Evolutionary conservation across 108 stramenopile genomes (phyloP).

Genomic region (Cyclotella cryptica): DNA sequence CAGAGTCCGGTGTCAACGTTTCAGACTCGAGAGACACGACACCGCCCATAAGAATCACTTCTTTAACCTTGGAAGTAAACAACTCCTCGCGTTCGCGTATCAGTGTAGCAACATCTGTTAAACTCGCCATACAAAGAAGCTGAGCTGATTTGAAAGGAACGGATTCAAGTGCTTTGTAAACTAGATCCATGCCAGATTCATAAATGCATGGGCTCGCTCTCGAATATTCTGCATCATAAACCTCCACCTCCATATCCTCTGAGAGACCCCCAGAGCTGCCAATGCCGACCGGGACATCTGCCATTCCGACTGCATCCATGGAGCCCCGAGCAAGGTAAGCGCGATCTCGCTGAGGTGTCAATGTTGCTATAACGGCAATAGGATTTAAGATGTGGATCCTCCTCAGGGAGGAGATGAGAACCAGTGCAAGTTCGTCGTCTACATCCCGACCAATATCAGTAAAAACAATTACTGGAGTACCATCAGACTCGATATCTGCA

Average conservation of each 20-base stretch:
- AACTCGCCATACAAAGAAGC: constrained; percentile 47
- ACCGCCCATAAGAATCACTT: constrained; percentile 54
- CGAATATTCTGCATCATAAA: constrained; percentile 51
- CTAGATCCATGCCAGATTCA: constrained; percentile 45
- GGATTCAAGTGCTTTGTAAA: constrained; percentile 44
- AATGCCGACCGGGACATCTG: constrained; percentile 54
- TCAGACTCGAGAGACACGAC: constrained; percentile 42
- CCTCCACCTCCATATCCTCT: constrained; percentile 45
- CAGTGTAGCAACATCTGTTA: constrained; percentile 51
- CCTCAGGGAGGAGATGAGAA: constrained; percentile 41
- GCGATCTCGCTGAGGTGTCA: constrained; percentile 42
- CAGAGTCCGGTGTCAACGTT: constrained; percentile 48
- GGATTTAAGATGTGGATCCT: constrained; percentile 52
- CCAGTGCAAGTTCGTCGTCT: constrained; percentile 55
- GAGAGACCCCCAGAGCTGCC: constrained; percentile 50
- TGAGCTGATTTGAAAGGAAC: constrained; percentile 48
- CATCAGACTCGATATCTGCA: constrained; percentile 44
- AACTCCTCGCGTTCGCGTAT: constrained; percentile 50
- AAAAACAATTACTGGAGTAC: constrained; percentile 54
- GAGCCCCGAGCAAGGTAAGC: constrained; percentile 51
- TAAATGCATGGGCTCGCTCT: constrained; percentile 46
- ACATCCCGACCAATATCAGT: constrained; percentile 60
- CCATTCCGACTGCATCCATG: constrained; percentile 52
- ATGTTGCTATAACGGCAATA: constrained; percentile 48
- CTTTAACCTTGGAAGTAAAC: constrained; percentile 53